These are phyloP conservation scores for Setaria viridis DNA, from an alignment of 202 grass and related monocot genomes.

Conservation along the genomic window DNA sequence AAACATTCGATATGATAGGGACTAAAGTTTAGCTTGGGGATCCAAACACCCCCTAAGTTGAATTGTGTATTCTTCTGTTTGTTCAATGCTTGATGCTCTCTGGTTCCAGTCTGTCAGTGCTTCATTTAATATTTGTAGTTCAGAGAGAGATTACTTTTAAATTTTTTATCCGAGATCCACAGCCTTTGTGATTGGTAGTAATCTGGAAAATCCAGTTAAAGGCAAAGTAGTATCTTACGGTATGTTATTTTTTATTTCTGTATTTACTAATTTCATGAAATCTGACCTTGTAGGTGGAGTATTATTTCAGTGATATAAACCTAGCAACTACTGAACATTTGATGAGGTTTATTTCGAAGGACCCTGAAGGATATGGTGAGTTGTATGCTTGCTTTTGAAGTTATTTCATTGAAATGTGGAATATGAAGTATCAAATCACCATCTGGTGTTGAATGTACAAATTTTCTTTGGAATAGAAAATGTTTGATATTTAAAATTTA, in stretches of 20 bases:
- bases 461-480: neutral
- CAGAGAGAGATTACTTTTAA: slow-evolving; percentile 2
- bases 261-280: slow-evolving; percentile 21
- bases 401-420: slow-evolving; percentile 4
- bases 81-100: slow-evolving; percentile 2
- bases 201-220: neutral
- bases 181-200: slow-evolving; percentile 19
- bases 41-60: neutral
- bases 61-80: neutral
- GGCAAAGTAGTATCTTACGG: slow-evolving; percentile 2
- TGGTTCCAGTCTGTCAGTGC: neutral
- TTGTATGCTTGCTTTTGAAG: slow-evolving; percentile 45
- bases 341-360: slow-evolving; percentile 98
- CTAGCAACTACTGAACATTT: slow-evolving; percentile 97
- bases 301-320: slow-evolving; percentile 99
- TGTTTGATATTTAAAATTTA: slow-evolving; percentile 7
- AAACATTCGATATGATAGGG: no score
- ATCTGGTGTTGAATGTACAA: slow-evolving; percentile 11
- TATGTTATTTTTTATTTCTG: neutral
- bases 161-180: neutral
- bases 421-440: slow-evolving; percentile 6
- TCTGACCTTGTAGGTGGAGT: slow-evolving; percentile 77
- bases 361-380: slow-evolving; percentile 96
- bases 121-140: neutral
- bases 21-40: no score